phyloP scores from a whole-genome alignment of 257 asterid species.

The Solanum corneliomulleri region DNA sequence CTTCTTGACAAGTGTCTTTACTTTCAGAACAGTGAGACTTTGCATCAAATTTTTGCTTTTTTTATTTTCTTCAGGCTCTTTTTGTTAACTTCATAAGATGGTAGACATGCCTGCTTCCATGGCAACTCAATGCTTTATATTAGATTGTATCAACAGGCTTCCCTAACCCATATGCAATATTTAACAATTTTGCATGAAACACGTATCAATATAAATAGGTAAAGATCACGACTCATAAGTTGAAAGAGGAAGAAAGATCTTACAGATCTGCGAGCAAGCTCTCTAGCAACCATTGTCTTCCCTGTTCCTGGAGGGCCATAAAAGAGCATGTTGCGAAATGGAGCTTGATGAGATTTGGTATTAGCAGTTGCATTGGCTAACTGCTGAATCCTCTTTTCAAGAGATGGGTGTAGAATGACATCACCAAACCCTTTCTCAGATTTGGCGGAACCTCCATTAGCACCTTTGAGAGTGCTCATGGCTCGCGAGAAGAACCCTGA shows the following conservation, averaged over 20 bases:
- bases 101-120: background rate
- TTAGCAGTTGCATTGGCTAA: constrained; percentile 79
- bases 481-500: constrained; percentile 62
- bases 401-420: constrained; percentile 78
- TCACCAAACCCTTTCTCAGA: constrained; percentile 68
- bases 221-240: background rate
- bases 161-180: background rate
- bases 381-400: constrained; percentile 66
- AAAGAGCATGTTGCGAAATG: constrained; percentile 89
- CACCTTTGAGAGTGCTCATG: constrained; percentile 33
- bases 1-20: background rate
- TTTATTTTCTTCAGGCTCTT: background rate
- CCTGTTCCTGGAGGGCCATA: constrained; percentile 99
- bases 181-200: background rate
- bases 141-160: background rate
- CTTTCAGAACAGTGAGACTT: background rate
- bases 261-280: constrained; percentile 93
- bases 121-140: background rate
- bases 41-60: background rate
- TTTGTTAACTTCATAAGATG: background rate
- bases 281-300: constrained; percentile 98
- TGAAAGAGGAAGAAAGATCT: constrained; percentile 2
- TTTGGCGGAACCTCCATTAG: constrained; percentile 25
- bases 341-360: constrained; percentile 87
- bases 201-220: background rate